Conservation (phyloP, 306 rosid species). For the Crotalaria pallida region DNA sequence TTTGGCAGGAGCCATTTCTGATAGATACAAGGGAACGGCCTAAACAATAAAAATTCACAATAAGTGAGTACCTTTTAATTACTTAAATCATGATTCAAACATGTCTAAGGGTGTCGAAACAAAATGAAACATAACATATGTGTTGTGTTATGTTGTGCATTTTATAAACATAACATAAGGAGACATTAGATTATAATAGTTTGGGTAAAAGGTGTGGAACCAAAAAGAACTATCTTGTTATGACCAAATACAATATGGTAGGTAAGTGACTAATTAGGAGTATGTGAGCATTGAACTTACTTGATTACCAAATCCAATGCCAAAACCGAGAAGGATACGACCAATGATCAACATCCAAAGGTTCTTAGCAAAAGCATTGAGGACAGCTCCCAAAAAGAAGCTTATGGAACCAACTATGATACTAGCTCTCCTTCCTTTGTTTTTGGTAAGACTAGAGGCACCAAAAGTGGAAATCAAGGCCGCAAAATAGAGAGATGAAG, state of each 20-base stretch:
- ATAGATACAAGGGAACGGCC: constrained; percentile 90
- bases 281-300: constrained; percentile 24
- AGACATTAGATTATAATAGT: no score
- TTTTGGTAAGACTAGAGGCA: constrained; percentile 59
- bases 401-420: constrained; percentile 62
- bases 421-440: constrained; percentile 55
- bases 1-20: constrained; percentile 89
- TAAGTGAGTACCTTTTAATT: not conserved
- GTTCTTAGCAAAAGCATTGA: constrained; percentile 58
- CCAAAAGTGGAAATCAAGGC: constrained; percentile 62
- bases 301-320: constrained; percentile 85
- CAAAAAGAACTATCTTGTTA: no score
- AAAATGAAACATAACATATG: no score
- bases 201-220: no score
- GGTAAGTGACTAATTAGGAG: no score
- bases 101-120: no score
- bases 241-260: no score
- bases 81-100: no score
- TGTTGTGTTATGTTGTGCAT: no score
- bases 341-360: constrained; percentile 62
- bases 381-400: constrained; percentile 60
- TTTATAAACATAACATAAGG: no score
- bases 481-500: constrained; percentile 79
- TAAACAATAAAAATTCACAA: constrained; percentile 25
- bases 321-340: constrained; percentile 56